These are phyloP conservation scores for Pseudopediastrum boryanum DNA, from an alignment of 139 green algal genomes.

Conservation along the genomic window DNA sequence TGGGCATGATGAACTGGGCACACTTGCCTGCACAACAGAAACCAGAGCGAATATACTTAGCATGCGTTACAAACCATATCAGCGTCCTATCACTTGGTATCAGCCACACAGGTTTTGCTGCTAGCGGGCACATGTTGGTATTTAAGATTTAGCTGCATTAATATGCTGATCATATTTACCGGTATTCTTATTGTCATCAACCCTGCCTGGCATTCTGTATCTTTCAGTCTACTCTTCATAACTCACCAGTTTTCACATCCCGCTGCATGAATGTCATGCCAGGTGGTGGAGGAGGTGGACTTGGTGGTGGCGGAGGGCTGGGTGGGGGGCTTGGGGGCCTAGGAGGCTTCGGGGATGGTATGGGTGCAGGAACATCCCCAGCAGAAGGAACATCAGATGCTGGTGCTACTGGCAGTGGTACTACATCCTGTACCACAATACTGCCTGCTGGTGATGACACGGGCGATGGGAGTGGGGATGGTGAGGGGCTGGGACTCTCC, in stretches of 20 bases:
- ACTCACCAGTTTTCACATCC: slow-evolving; percentile 18
- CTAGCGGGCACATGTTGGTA: neutral
- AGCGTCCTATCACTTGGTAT: neutral
- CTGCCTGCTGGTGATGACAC: too few species aligned
- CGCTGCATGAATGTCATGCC: slow-evolving; percentile 29
- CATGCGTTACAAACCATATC: neutral
- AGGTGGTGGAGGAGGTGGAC: slow-evolving; percentile 2
- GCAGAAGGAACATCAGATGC: too few species aligned
- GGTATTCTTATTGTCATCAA: neutral
- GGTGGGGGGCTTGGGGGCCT: neutral
- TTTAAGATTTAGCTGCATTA: neutral
- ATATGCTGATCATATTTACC: neutral
- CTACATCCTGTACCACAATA: too few species aligned
- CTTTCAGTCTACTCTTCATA: neutral
- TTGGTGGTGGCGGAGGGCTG: neutral
- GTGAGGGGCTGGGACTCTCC: too few species aligned
- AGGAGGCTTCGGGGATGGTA: neutral
- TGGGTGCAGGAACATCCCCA: neutral
- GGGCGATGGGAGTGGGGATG: too few species aligned
- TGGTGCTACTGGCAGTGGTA: too few species aligned
- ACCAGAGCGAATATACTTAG: neutral
- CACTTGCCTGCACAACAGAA: slow-evolving; percentile 11
- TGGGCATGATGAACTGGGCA: slow-evolving; percentile 22
- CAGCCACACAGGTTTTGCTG: neutral
- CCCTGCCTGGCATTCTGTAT: neutral